Evolutionary conservation across 495 filamentous ascomycete species (phyloP).

Genomic region (Aspergillus hancockii): DNA sequence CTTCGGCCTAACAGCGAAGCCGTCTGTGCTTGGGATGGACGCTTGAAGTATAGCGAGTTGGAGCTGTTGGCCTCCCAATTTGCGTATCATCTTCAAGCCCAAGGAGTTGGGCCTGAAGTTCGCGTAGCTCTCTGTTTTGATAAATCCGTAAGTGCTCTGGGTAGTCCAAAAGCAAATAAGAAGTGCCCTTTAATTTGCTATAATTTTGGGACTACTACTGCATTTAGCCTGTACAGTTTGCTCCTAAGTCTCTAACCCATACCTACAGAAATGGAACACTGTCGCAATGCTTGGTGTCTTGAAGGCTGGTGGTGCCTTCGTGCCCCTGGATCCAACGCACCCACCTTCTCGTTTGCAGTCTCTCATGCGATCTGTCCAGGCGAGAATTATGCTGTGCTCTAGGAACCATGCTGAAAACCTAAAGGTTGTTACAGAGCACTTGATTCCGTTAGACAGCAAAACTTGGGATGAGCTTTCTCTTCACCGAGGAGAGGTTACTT

Average conservation of each 20-base stretch:
- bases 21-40: slow-evolving; percentile 61
- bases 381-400: slow-evolving; percentile 56
- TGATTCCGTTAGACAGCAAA: slow-evolving; percentile 39
- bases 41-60: slow-evolving; percentile 56
- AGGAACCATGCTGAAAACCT: slow-evolving; percentile 29
- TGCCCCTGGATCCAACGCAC: slow-evolving; percentile 60
- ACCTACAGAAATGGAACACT: slow-evolving; percentile 51
- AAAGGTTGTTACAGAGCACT: slow-evolving; percentile 27
- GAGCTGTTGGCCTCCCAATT: slow-evolving; percentile 48
- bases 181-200: not conserved
- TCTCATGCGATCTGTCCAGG: slow-evolving; percentile 41
- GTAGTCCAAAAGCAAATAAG: not conserved
- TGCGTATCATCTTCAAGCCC: slow-evolving; percentile 44
- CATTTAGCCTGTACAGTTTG: slow-evolving; percentile 15
- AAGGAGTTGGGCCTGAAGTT: slow-evolving; percentile 49
- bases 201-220: slow-evolving; percentile 12
- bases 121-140: slow-evolving; percentile 58
- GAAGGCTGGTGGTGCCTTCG: slow-evolving; percentile 61
- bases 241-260: slow-evolving; percentile 28
- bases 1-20: slow-evolving; percentile 44
- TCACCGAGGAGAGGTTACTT: slow-evolving; percentile 20
- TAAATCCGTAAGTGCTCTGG: slow-evolving; percentile 48
- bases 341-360: slow-evolving; percentile 51
- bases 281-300: slow-evolving; percentile 59
- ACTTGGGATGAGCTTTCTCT: slow-evolving; percentile 28